Conservation (phyloP, 2,329 filamentous ascomycete species). For the Ophioceras dolichostomum region DNA sequence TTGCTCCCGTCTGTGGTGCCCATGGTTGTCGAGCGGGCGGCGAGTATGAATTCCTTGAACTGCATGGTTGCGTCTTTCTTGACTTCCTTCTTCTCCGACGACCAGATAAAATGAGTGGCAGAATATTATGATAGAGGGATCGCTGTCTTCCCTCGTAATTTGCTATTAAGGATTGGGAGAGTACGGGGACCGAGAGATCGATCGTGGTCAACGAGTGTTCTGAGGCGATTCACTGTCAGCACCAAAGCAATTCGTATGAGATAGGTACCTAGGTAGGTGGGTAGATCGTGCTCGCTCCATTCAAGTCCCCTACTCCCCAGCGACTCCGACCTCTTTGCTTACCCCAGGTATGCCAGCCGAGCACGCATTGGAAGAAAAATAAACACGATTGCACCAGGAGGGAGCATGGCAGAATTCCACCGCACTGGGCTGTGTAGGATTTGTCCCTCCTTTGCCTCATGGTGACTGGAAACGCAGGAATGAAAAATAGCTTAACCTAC, state of each 20-base stretch:
- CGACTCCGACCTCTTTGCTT: not conserved
- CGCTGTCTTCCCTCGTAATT: not conserved
- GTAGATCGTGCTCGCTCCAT: too few species aligned
- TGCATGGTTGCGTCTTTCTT: constrained; percentile 16
- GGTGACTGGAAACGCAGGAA: too few species aligned
- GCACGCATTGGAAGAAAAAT: not conserved
- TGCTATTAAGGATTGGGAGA: not conserved
- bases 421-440: not conserved
- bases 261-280: too few species aligned
- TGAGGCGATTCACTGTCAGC: too few species aligned
- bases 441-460: too few species aligned
- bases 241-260: too few species aligned
- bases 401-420: not conserved
- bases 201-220: too few species aligned
- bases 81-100: not conserved
- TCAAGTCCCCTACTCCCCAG: too few species aligned
- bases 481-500: too few species aligned
- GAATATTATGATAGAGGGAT: not conserved
- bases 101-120: constrained; percentile 50
- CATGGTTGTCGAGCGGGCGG: constrained; percentile 30
- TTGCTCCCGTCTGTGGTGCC: constrained; percentile 24
- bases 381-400: not conserved
- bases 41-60: constrained; percentile 21
- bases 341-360: not conserved
- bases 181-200: not conserved